Conservation (phyloP, 371 early-diverging fungal genomes). For the Mortierella sp. region DNA sequence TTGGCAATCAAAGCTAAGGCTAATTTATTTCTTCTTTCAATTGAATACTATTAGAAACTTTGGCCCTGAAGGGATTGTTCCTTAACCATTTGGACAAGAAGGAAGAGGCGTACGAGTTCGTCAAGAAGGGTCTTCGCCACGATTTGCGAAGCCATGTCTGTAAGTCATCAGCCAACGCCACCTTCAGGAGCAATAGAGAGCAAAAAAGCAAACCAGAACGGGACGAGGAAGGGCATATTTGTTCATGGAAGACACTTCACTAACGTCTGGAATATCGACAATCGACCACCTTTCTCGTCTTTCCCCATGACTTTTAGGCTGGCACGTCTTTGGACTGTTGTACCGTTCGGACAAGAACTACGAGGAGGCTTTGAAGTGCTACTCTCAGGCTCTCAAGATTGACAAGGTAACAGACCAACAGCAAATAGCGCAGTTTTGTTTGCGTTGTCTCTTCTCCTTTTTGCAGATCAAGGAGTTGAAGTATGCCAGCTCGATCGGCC, state of each 20-base stretch:
- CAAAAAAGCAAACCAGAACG: background rate
- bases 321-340: constrained; percentile 97
- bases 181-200: background rate
- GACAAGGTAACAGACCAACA: constrained; percentile 74
- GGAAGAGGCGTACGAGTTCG: constrained; percentile 92
- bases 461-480: background rate
- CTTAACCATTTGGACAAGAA: constrained; percentile 88
- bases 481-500: background rate
- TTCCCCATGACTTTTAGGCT: constrained; percentile 67
- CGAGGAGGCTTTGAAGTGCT: constrained; percentile 94
- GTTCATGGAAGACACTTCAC: background rate
- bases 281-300: background rate
- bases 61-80: constrained; percentile 96
- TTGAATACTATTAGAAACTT: constrained; percentile 76
- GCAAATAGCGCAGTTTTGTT: background rate
- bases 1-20: background rate
- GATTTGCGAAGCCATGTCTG: constrained; percentile 91
- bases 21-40: background rate
- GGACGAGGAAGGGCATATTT: background rate
- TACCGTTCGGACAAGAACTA: constrained; percentile 95
- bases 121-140: constrained; percentile 87
- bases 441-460: background rate
- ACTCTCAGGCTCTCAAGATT: constrained; percentile 87
- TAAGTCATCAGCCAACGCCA: constrained; percentile 56
- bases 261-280: constrained; percentile 6